Conservation (phyloP, 2,329 filamentous ascomycete species). For the Kalmusia sp. region DNA sequence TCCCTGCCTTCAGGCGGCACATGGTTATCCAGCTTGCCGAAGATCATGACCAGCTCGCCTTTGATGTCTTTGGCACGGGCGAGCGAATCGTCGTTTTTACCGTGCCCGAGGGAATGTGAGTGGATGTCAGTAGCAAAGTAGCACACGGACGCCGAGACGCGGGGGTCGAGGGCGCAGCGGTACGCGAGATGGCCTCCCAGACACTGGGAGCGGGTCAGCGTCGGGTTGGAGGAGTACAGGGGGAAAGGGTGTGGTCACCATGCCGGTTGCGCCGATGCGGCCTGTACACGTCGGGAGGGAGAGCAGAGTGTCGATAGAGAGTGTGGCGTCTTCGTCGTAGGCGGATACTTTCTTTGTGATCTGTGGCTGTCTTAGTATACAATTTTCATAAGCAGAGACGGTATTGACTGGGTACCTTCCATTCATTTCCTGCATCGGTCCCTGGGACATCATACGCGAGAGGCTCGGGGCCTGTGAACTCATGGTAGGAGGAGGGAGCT, state of each 20-base stretch:
- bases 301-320: conserved; percentile 52
- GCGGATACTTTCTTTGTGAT: conserved; percentile 82
- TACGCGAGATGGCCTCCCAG: conserved; percentile 88
- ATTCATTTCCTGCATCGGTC: conserved; percentile 85
- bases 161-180: conserved; percentile 74
- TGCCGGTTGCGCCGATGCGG: conserved; percentile 59
- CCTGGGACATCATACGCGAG: conserved; percentile 86
- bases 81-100: conserved; percentile 69
- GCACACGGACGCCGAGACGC: conserved; percentile 78
- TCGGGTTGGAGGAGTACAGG: background rate
- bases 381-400: no score
- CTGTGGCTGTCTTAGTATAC: no score
- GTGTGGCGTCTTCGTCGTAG: conserved; percentile 71
- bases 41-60: conserved; percentile 86
- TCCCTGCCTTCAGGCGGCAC: conserved; percentile 84
- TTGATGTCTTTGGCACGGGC: conserved; percentile 70
- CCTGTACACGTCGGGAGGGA: conserved; percentile 68
- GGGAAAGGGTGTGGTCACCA: background rate
- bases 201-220: conserved; percentile 70
- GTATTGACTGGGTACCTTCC: conserved; percentile 67
- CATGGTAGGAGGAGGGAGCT: conserved; percentile 89
- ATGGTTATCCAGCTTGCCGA: conserved; percentile 89
- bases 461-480: conserved; percentile 85
- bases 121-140: conserved; percentile 97
- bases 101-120: conserved; percentile 74